Percentiles rank a stretch among this genome's conserved stretches.
These are phyloP conservation scores for Yamadazyma membranifaciens DNA, from an alignment of 1,139 yeast species.

Conservation along the genomic window DNA sequence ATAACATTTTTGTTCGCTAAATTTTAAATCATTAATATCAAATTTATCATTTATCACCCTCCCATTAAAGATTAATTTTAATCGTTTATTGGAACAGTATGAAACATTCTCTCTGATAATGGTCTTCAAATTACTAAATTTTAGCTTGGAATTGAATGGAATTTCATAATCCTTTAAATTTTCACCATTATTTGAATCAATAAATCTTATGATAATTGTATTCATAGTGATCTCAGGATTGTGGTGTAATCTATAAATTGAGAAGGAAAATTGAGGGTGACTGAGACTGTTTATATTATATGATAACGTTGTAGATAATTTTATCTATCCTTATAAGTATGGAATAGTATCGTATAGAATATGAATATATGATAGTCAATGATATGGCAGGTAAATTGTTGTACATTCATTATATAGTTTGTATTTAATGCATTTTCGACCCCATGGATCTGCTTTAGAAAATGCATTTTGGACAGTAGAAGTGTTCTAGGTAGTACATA, in stretches of 20 bases:
- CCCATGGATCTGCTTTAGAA: too few species aligned
- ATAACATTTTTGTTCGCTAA: slow-evolving; percentile 35
- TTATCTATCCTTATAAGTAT: too few species aligned
- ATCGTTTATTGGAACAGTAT: slow-evolving; percentile 43
- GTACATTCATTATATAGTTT: too few species aligned
- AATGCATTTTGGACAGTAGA: too few species aligned
- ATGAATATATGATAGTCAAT: too few species aligned
- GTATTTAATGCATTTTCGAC: too few species aligned
- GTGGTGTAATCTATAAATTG: neutral
- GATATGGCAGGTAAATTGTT: too few species aligned
- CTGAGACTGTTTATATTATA: neutral
- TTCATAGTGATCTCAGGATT: neutral
- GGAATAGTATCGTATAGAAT: too few species aligned
- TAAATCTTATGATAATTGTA: slow-evolving; percentile 12
- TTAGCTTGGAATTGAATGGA: slow-evolving; percentile 1
- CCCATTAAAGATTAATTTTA: slow-evolving; percentile 75
- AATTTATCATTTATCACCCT: slow-evolving; percentile 62
- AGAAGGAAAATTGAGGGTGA: too few species aligned
- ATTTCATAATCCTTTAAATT: slow-evolving; percentile 12
- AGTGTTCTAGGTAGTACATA: too few species aligned
- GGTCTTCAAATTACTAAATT: slow-evolving; percentile 15
- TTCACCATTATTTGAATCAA: slow-evolving; percentile 16
- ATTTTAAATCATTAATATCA: slow-evolving; percentile 49
- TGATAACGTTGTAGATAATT: too few species aligned
- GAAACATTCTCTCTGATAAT: slow-evolving; percentile 27